Evolutionary conservation across 257 asterid species (phyloP).

Genomic region (Plantago major): DNA sequence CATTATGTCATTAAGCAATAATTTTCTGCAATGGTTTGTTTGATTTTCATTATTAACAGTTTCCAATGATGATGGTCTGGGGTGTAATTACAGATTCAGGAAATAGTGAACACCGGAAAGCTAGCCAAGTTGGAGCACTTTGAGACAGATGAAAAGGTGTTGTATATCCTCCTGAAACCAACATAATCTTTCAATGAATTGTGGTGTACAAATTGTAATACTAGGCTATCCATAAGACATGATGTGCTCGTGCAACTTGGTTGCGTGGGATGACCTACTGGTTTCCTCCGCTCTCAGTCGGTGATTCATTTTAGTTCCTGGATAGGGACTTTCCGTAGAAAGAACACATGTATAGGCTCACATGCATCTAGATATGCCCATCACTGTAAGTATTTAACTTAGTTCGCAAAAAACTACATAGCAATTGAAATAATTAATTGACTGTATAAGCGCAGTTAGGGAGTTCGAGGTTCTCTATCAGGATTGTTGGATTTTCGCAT

Average conservation of each 20-base stretch:
- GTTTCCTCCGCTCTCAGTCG: not conserved
- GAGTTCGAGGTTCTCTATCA: too few species aligned
- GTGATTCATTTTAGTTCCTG: too few species aligned
- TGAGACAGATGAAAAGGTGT: constrained; percentile 90
- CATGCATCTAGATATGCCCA: too few species aligned
- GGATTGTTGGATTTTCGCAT: too few species aligned
- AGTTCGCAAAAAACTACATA: too few species aligned
- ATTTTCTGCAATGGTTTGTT: not conserved
- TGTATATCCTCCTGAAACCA: constrained; percentile 17
- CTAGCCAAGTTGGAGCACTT: constrained; percentile 92
- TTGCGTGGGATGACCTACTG: constrained; percentile 1
- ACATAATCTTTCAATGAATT: not conserved
- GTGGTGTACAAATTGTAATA: constrained; percentile 1
- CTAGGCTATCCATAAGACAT: constrained; percentile 1
- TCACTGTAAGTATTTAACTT: too few species aligned
- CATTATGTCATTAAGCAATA: constrained; percentile 8
- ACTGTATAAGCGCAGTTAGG: too few species aligned
- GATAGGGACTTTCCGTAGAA: too few species aligned
- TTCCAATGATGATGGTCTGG: constrained; percentile 23
- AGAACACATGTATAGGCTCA: too few species aligned
- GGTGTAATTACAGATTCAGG: constrained; percentile 69
- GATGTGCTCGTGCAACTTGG: constrained; percentile 20
- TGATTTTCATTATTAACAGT: not conserved
- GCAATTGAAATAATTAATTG: too few species aligned
- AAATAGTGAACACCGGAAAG: constrained; percentile 88